Evolutionary conservation across 805 yeast species (phyloP), one percentile per base, ranked within the genome.

Genomic region (Saccharomycopsis fodiens): DNA sequence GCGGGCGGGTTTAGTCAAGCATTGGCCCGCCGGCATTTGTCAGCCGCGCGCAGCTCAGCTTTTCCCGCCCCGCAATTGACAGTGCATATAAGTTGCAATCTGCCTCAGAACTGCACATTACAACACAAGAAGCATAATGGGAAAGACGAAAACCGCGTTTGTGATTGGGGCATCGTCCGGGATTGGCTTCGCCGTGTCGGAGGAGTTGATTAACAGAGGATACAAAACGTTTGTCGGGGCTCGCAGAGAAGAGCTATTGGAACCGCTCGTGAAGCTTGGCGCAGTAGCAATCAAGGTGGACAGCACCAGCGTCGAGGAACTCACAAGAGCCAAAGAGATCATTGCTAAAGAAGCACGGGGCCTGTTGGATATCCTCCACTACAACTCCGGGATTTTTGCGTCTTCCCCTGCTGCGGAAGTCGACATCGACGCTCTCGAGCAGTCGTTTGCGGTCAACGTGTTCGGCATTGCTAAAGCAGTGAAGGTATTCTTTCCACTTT

Each of bases 81-180:
- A n/a, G n/a, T n/a, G n/a, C n/a, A n/a, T n/a, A n/a, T n/a, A n/a
- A n/a, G n/a, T n/a, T n/a, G n/a, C n/a, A n/a, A n/a, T n/a, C n/a
- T n/a, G n/a, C n/a, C n/a, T n/a, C n/a, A n/a, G n/a, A n/a, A n/a
- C n/a, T n/a, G n/a, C n/a, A n/a, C n/a, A n/a, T n/a, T n/a, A n/a
- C n/a, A n/a, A n/a, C n/a, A n/a, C n/a, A n/a, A n/a, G n/a, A n/a
- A n/a, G n/a, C n/a, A n/a, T n/a, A n/a, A n/a, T n/a, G n/a, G n/a
- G n/a, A n/a, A n/a, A n/a, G n/a, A n/a, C n/a, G n/a, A 32, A 52
- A 44, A 48, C 52, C 2, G 76, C 70, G 5, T 58, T 72, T 13
- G 62, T 75, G 35, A 74, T 79, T 2, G 80, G 80, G 10, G 77
- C 75, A 1, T 72, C 78, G 0, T 70, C 77, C 0, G 80, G 80